A percentile compares a stretch with the other conserved stretches of the same genome.
Conservation (phyloP, 768 basidiomycete genomes). For the Kwoniella pini region DNA sequence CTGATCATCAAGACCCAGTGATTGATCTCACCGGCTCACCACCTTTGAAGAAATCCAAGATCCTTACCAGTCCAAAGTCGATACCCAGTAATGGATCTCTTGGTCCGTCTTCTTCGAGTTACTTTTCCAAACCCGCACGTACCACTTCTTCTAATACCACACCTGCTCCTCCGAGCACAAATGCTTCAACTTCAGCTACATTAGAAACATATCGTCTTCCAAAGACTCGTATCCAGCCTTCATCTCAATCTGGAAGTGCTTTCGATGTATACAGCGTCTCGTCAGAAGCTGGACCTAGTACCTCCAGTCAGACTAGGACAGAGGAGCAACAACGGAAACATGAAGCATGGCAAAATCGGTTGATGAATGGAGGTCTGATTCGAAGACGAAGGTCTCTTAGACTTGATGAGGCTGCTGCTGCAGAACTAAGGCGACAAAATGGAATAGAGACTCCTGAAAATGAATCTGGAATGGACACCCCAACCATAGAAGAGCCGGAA, state of each 20-base stretch:
- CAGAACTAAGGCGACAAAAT: conserved; percentile 29
- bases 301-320: conserved; percentile 21
- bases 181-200: conserved; percentile 6
- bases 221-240: background rate
- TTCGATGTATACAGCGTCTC: conserved; percentile 26
- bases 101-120: conserved; percentile 19
- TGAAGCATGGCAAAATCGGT: conserved; percentile 37
- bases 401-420: conserved; percentile 49
- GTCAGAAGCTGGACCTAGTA: conserved; percentile 8
- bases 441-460: conserved; percentile 21
- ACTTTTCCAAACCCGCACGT: conserved; percentile 22
- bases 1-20: conserved; percentile 19
- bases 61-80: background rate
- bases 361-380: conserved; percentile 37
- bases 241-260: conserved; percentile 34
- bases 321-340: conserved; percentile 30
- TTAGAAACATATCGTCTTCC: conserved; percentile 27
- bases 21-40: conserved; percentile 32
- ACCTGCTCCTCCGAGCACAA: background rate
- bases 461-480: conserved; percentile 13
- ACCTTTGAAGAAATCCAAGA: conserved; percentile 31
- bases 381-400: conserved; percentile 44
- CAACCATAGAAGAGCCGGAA: conserved; percentile 17
- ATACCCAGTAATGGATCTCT: background rate
- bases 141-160: background rate